Percentiles rank a stretch among this genome's conserved stretches.
Conservation (phyloP, 805 yeast species). For the Wickerhamiella qilinensis region DNA sequence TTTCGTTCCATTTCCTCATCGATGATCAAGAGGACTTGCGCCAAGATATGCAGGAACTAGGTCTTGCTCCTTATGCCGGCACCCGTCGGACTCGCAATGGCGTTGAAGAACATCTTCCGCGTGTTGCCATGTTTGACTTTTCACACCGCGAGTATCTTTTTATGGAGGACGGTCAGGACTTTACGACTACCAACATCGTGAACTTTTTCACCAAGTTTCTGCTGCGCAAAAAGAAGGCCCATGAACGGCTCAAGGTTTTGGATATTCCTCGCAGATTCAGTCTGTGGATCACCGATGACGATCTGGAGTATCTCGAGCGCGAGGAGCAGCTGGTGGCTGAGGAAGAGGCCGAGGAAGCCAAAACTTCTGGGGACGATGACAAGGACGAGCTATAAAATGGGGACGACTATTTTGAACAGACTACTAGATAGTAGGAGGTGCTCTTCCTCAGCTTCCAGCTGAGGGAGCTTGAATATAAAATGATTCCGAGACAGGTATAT, state of each 20-base stretch:
- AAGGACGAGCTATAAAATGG: constrained; percentile 5
- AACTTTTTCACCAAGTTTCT: constrained; percentile 3
- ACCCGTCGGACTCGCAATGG: constrained; percentile 3
- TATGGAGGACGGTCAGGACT: constrained; percentile 6
- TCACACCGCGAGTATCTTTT: constrained; percentile 4
- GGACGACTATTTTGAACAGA: background rate
- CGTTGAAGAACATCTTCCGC: constrained; percentile 5
- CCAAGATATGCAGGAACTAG: constrained; percentile 9
- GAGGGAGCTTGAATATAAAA: too few relatives aligned
- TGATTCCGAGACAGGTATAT: too few relatives aligned
- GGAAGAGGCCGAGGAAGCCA: background rate
- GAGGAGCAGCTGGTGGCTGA: constrained; percentile 3
- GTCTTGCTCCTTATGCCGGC: constrained; percentile 3
- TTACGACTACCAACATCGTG: constrained; percentile 5
- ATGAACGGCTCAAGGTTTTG: background rate
- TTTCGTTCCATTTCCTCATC: constrained; percentile 10
- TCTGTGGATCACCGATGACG: constrained; percentile 12
- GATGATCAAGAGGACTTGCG: constrained; percentile 6
- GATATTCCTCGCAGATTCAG: constrained; percentile 10
- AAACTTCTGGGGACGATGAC: constrained; percentile 1
- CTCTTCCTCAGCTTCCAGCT: too few relatives aligned
- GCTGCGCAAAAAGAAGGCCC: constrained; percentile 5
- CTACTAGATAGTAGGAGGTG: too few relatives aligned
- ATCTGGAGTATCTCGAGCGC: constrained; percentile 8
- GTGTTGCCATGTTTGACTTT: constrained; percentile 9